Base-by-base conservation (phyloP, 176 grass and related monocot genomes). In the Carex littledalei region DNA sequence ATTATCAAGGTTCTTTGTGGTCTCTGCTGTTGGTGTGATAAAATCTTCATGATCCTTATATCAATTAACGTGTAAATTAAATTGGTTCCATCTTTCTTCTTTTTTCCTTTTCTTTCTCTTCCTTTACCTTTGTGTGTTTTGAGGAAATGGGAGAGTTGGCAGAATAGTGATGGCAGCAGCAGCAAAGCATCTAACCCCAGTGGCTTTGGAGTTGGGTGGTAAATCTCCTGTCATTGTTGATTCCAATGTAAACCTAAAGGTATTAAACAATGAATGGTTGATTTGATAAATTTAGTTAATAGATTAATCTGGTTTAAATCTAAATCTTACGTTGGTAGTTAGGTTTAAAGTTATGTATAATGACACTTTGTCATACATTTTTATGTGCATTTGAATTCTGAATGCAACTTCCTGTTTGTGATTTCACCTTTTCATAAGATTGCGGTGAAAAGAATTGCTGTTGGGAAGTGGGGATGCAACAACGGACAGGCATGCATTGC, bases 171-270 rank as follows among this genome's bases (percentile, higher is more conserved):
- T 98, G 95, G 64, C 83, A 0, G 89, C 92, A 83, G 95, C 95
- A 34, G 93, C 93, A 10, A 89, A 94, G 54, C 85, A 98, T 81
- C 62, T 98, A n/a, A 98, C 93, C 0, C 95, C 95, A 1, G 88
- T 98, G 21, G 86, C 83, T 9, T 71, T 98, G 37, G 96, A 95
- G 65, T 85, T 98, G 12, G 93, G 96, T 20, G 92, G 89, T 6
- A 98, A 98, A 61, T 98, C 88, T 90, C 96, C 96, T 3, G 94
- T 91, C 72, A 90, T 98, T 24, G 67, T 98, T 39, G 96, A 98
- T 57, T 92, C 65, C 43, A 39, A 84, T 14, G 15, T 35, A 16
- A 84, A 62, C 63, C n/a, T 78, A 49, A 80, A 81, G 71, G 74
- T 83, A 53, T 52, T 67, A 17, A 67, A 52, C 17, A 16, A 29